Base-by-base conservation (phyloP, 2,329 filamentous ascomycete species). In the Fusarium transvaalense region DNA sequence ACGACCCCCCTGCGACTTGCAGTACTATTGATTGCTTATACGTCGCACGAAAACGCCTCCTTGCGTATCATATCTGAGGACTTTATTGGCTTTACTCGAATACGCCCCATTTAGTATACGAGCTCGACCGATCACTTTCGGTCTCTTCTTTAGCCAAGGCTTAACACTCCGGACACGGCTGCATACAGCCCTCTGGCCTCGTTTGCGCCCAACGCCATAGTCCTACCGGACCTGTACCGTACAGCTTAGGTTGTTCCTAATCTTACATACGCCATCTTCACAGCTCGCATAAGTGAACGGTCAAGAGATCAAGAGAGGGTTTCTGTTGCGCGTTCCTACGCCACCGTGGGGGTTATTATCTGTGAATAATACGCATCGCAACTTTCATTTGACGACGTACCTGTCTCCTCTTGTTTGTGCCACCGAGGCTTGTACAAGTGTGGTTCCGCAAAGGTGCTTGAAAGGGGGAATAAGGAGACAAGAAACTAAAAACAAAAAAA, bases 341-440 rank as follows among this genome's bases (percentile, higher is more conserved):
- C 69, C 72, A 71, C 65, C 52, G 71, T 65, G 65, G 66, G 72
- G 65, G 59, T 63, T 64, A 39, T 59, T 64, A 56, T 62, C 53
- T 61, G 58, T 61, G 63, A 68, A 58, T 56, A 71, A 37, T 55
- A 55, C 61, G 43, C 46, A 58, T 66, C 48, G 53, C 51, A 47
- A 41, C 50, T 66, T 54, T 60, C 58, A 72, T 71, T 71, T 57
- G 71, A 65, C 71, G 52, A 56, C 55, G 31, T 57, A 62, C 54
- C 45, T 74, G 65, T 72, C 69, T 72, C 62, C 71, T 68, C 67
- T 68, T 75, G 62, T 50, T 69, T 75, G 77, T 78, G 71, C 68
- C 53, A 78, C 77, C 19, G 61, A 72, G 74, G 74, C 71, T 75
- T 71, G 62, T 59, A 61, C 64, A 73, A 68, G 77, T 78, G 77